Conservation (phyloP, 352 stramenopile genomes). For the Pythium biforme region DNA sequence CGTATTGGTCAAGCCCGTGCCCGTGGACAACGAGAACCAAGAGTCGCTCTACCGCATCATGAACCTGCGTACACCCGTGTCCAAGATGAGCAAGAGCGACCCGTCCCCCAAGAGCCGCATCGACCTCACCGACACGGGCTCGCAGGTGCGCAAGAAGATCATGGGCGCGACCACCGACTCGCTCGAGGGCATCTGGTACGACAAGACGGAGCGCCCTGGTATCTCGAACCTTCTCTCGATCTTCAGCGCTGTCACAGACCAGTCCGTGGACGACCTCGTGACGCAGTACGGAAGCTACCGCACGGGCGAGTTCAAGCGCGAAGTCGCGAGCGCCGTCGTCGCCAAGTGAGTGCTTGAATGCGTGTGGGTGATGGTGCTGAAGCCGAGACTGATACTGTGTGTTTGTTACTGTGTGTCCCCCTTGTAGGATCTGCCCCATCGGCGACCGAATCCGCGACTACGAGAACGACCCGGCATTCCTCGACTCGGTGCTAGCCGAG, state of each 20-base stretch:
- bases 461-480: constrained; percentile 88
- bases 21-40: constrained; percentile 42
- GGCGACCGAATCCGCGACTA: constrained; percentile 92
- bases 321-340: constrained; percentile 94
- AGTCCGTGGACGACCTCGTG: constrained; percentile 77
- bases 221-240: constrained; percentile 96
- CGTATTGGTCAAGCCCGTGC: constrained; percentile 62
- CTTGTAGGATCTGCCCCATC: constrained; percentile 89
- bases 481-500: constrained; percentile 87
- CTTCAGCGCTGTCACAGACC: constrained; percentile 63
- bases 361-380: not conserved
- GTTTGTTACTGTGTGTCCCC: constrained; percentile 11
- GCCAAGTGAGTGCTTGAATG: constrained; percentile 61
- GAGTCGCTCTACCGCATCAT: constrained; percentile 92
- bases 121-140: constrained; percentile 87
- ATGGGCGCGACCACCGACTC: constrained; percentile 90
- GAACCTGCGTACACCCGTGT: constrained; percentile 94
- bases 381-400: constrained; percentile 10
- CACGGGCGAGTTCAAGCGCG: constrained; percentile 94
- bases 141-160: constrained; percentile 81
- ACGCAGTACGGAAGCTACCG: constrained; percentile 52
- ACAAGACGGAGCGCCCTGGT: constrained; percentile 93
- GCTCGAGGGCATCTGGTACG: constrained; percentile 69
- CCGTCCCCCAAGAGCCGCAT: constrained; percentile 90
- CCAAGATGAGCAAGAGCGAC: constrained; percentile 99